phyloP scores from a whole-genome alignment of 2,329 filamentous ascomycete genomes.

The Chaetomium sp. region DNA sequence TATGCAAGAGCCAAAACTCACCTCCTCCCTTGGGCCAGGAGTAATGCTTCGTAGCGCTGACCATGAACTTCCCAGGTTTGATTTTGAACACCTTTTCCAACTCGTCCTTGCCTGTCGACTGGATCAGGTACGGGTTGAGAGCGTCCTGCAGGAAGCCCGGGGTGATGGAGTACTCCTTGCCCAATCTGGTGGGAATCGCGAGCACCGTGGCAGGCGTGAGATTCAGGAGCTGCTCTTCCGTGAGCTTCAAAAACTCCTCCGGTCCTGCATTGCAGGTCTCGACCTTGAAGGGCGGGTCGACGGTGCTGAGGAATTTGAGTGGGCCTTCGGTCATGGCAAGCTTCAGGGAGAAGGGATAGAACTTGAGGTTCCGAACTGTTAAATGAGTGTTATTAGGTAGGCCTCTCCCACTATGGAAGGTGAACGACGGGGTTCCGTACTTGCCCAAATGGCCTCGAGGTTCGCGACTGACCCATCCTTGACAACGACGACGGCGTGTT shows the following conservation, averaged over 20 bases:
- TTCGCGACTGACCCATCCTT: slow-evolving; percentile 49
- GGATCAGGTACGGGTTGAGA: slow-evolving; percentile 43
- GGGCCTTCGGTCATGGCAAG: not conserved
- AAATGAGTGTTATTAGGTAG: not conserved
- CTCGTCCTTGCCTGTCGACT: slow-evolving; percentile 44
- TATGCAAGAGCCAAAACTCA: not conserved
- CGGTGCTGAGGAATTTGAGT: not conserved
- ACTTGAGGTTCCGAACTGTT: slow-evolving; percentile 48
- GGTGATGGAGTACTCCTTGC: slow-evolving; percentile 45
- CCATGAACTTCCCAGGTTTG: slow-evolving; percentile 43
- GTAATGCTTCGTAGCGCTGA: slow-evolving; percentile 49
- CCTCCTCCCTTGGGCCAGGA: slow-evolving; percentile 43
- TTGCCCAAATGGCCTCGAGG: slow-evolving; percentile 51
- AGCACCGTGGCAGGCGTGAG: slow-evolving; percentile 36
- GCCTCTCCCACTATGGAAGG: not conserved
- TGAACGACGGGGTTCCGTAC: not conserved
- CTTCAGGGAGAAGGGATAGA: slow-evolving; percentile 39
- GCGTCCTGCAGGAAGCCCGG: slow-evolving; percentile 36
- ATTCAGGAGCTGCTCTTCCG: slow-evolving; percentile 50
- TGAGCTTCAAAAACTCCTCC: slow-evolving; percentile 44
- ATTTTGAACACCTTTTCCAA: slow-evolving; percentile 41
- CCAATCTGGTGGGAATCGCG: slow-evolving; percentile 41
- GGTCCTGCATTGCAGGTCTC: slow-evolving; percentile 26
- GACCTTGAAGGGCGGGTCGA: slow-evolving; percentile 38
- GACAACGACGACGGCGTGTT: no score